phyloP scores from a whole-genome alignment of 495 filamentous ascomycete genomes.

The Talaromyces proteolyticus region DNA sequence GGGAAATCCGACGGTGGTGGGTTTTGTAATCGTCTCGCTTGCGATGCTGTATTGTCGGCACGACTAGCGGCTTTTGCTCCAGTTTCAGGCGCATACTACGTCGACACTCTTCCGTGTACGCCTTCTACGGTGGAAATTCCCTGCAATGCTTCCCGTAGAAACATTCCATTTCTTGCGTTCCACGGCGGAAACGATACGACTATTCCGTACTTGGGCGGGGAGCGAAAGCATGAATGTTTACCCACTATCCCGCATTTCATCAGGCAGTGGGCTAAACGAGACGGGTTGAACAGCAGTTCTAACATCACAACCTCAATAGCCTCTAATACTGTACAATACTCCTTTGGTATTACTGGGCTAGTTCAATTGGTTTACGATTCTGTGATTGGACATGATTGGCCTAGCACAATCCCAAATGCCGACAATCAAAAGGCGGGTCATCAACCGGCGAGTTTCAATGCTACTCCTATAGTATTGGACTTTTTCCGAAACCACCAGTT shows the following conservation, averaged over 20 bases:
- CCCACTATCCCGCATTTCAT: conserved; percentile 32
- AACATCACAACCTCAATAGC: conserved; percentile 12
- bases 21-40: conserved; percentile 48
- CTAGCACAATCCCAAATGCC: conserved; percentile 28
- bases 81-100: conserved; percentile 27
- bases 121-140: conserved; percentile 14
- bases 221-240: conserved; percentile 22
- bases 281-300: conserved; percentile 21
- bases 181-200: conserved; percentile 39
- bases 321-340: background rate
- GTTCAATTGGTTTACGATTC: conserved; percentile 17
- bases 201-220: conserved; percentile 26
- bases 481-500: conserved; percentile 21
- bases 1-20: conserved; percentile 59
- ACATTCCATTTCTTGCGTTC: conserved; percentile 42
- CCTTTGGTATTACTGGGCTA: background rate
- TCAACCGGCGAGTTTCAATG: conserved; percentile 25
- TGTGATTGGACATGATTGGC: conserved; percentile 38
- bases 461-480: conserved; percentile 29
- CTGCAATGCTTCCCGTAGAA: conserved; percentile 23
- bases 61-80: conserved; percentile 42
- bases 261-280: conserved; percentile 28
- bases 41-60: conserved; percentile 27
- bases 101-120: conserved; percentile 3
- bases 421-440: conserved; percentile 21